These are phyloP conservation scores for Phytophthora pisi DNA, from an alignment of 352 stramenopile genomes.

Conservation along the genomic window DNA sequence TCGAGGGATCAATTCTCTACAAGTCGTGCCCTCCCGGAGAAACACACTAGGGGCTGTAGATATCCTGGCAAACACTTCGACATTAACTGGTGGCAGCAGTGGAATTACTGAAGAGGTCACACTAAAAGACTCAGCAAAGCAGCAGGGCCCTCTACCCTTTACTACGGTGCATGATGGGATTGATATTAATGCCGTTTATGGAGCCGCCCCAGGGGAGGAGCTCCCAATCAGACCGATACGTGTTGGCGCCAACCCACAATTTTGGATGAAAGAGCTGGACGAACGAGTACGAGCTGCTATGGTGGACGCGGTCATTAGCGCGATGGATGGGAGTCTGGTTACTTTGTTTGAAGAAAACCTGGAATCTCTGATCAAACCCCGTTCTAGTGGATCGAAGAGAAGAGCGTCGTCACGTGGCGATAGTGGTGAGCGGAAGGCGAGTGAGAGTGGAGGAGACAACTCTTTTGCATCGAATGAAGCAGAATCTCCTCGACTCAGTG, in stretches of 20 bases:
- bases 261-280: constrained; percentile 74
- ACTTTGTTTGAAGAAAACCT: constrained; percentile 57
- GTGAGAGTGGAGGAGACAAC: constrained; percentile 1
- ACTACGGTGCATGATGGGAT: constrained; percentile 22
- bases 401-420: constrained; percentile 4
- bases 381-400: constrained; percentile 16
- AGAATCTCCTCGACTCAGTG: neutral
- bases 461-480: constrained; percentile 3
- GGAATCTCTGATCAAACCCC: constrained; percentile 36
- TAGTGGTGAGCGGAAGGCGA: neutral
- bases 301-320: constrained; percentile 33
- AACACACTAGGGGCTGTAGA: constrained; percentile 6
- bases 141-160: neutral
- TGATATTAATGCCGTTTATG: constrained; percentile 53
- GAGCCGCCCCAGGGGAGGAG: constrained; percentile 31
- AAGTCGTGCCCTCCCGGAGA: constrained; percentile 22
- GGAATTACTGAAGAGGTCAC: neutral
- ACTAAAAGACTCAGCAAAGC: constrained; percentile 2
- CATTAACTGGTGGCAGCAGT: neutral
- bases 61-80: neutral
- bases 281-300: constrained; percentile 46
- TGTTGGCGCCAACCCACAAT: constrained; percentile 52
- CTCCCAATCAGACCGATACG: constrained; percentile 48
- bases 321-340: constrained; percentile 48
- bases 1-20: constrained; percentile 43